Evolutionary conservation across 2,329 filamentous ascomycete genomes (phyloP), one percentile per base, ranked within the genome.

Genomic region (Cadophora sp.): DNA sequence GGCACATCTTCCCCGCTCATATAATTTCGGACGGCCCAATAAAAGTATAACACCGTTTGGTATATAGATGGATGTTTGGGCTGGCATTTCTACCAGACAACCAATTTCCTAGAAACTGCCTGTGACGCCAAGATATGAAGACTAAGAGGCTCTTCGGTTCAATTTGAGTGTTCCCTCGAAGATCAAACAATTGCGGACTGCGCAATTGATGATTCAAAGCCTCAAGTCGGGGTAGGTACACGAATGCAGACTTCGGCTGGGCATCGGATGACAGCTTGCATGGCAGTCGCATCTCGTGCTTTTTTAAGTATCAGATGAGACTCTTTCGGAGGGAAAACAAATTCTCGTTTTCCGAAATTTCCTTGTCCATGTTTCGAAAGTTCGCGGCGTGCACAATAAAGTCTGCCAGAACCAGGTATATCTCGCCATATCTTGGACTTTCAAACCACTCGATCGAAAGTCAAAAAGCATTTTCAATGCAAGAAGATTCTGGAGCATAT

Each of bases 21-120:
- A 60, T 56, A 60, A 62, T 51, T 43, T 67, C 63, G 65, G 68
- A 66, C 50, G 62, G 56, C 22, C 31, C 7, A 66, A 53, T 16
- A 19, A 34, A 48, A 64, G 29, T 53, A 64, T 69, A 65, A 60
- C 22, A 63, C 40, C 19, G 22, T 56, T 58, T 66, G 59, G 56
- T 69, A 66, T 66, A 63, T 63, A 26, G 29, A 62, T 43, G 64
- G 53, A 55, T 60, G 53, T 65, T 61, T 68, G 65, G 63, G 26
- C 51, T 27, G 46, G 4, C 7, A 62, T 6, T 61, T 46, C 56
- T 27, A 24, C 31, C 31, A 64, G n/a, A 69, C 26, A 43, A 51
- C 51, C 56, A 61, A 43, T 55, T 53, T 48, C 61, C 51, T 46
- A 31, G 56, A 62, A 62, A 61, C 40, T 62, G n/a, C 26, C 60